Evolutionary conservation across 495 filamentous ascomycete genomes (phyloP).

Genomic region (Platismatia glauca): DNA sequence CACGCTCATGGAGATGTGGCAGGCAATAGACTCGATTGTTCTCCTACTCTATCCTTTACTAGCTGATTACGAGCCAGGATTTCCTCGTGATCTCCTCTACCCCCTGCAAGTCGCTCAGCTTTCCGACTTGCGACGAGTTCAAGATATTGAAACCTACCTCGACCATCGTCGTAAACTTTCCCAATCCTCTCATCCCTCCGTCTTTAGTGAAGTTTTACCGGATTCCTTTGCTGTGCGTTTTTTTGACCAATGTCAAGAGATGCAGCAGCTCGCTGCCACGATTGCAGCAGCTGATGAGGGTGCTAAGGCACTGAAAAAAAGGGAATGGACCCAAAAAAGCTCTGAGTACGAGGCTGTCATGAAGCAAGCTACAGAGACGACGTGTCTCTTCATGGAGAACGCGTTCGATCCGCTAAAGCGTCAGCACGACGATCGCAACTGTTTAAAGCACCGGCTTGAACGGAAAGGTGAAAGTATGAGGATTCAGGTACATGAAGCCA

Average conservation of each 20-base stretch:
- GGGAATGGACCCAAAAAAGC: conserved; percentile 32
- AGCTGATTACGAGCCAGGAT: conserved; percentile 40
- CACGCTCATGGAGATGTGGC: conserved; percentile 54
- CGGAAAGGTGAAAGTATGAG: conserved; percentile 4
- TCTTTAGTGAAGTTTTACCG: conserved; percentile 35
- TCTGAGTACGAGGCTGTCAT: conserved; percentile 33
- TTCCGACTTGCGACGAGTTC: conserved; percentile 40
- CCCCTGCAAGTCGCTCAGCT: conserved; percentile 37
- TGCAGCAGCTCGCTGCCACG: conserved; percentile 25
- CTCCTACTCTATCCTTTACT: conserved; percentile 35
- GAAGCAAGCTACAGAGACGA: conserved; percentile 25
- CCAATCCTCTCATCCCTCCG: conserved; percentile 23
- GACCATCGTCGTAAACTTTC: conserved; percentile 24
- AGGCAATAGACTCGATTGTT: conserved; percentile 34
- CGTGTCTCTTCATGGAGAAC: conserved; percentile 27
- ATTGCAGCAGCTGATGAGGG: conserved; percentile 30
- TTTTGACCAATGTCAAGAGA: conserved; percentile 28
- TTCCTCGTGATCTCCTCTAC: conserved; percentile 44
- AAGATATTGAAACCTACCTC: conserved; percentile 41
- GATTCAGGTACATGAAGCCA: conserved; percentile 34
- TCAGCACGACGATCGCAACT: conserved; percentile 11
- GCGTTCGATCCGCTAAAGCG: conserved; percentile 3
- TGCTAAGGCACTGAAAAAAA: conserved; percentile 29
- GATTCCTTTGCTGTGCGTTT: conserved; percentile 41
- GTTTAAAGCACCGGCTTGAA: conserved; percentile 13